Percentiles rank a stretch among this genome's conserved stretches.
phyloP scores from a whole-genome alignment of 257 asterid species.

The Nicotiana noctiflora region DNA sequence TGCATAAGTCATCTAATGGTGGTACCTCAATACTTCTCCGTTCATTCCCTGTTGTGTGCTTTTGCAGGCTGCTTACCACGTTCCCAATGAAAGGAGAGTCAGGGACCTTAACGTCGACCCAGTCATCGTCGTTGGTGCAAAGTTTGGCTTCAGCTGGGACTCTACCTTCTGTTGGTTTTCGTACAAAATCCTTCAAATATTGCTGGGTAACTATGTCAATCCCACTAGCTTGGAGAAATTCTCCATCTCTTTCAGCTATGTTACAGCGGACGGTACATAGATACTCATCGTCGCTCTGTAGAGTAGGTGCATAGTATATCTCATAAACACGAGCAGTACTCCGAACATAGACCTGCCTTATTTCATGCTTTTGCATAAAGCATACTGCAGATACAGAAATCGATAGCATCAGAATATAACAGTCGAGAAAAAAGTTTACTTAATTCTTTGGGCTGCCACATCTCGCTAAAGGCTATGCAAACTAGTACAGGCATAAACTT shows the following conservation, averaged over 20 bases:
- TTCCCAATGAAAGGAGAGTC: conserved; percentile 18
- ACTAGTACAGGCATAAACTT: background rate
- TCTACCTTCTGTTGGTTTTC: conserved; percentile 30
- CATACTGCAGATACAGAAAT: conserved; percentile 41
- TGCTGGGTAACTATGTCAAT: conserved; percentile 30
- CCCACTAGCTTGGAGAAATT: conserved; percentile 39
- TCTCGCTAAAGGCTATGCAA: background rate
- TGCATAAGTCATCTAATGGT: background rate
- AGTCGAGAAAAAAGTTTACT: background rate
- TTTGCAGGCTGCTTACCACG: conserved; percentile 25
- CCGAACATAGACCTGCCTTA: conserved; percentile 73
- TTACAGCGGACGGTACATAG: conserved; percentile 82
- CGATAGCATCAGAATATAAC: background rate
- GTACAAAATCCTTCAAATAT: conserved; percentile 20
- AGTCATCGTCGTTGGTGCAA: conserved; percentile 66
- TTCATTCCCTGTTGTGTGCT: conserved; percentile 7
- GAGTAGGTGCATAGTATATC: conserved; percentile 51
- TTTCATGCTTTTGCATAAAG: conserved; percentile 49
- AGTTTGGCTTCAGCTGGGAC: conserved; percentile 28
- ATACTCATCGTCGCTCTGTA: conserved; percentile 47
- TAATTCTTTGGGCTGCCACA: background rate
- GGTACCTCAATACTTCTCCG: conserved; percentile 28
- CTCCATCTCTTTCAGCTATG: conserved; percentile 62
- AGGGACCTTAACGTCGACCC: conserved; percentile 66
- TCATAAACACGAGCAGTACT: conserved; percentile 92